Evolutionary conservation across 2,329 filamentous ascomycete genomes (phyloP).

Genomic region (Malbranchea zuffiana): DNA sequence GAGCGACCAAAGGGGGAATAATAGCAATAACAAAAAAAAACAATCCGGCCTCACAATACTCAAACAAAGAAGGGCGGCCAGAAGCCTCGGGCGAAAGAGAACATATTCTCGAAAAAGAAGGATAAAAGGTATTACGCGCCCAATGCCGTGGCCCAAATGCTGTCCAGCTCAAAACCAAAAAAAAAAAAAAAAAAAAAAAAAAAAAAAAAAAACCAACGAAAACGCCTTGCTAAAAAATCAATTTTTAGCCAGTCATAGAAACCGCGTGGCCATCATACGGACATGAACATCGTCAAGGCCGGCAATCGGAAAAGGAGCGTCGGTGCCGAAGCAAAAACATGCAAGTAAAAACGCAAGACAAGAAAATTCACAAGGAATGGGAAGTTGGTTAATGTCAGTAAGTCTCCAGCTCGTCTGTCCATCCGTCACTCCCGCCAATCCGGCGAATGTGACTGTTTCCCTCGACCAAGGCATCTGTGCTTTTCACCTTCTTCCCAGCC

Average conservation of each 20-base stretch:
- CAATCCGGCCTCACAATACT: constrained; percentile 8
- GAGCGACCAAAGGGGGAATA: too few species aligned
- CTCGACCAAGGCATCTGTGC: constrained; percentile 34
- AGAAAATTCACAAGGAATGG: constrained; percentile 16
- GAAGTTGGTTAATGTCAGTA: constrained; percentile 22
- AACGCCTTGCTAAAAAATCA: neutral
- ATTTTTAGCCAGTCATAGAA: neutral
- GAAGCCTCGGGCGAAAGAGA: too few species aligned
- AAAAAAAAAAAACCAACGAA: constrained; percentile 14
- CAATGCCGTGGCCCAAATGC: neutral
- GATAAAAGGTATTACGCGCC: too few species aligned
- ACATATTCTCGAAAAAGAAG: too few species aligned
- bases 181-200: constrained; percentile 16
- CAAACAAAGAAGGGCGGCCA: constrained; percentile 4
- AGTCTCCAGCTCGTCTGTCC: constrained; percentile 42
- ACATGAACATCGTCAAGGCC: constrained; percentile 13
- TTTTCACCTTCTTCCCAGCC: constrained; percentile 33
- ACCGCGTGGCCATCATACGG: constrained; percentile 2
- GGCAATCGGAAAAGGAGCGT: too few species aligned
- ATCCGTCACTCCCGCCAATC: constrained; percentile 42
- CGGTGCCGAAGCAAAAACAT: too few species aligned
- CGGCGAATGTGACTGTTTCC: constrained; percentile 36
- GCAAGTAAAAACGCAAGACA: constrained; percentile 11
- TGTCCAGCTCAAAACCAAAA: neutral
- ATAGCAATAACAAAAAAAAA: too few species aligned